Evolutionary conservation across 2,329 filamentous ascomycete genomes (phyloP).

Genomic region (Metarhizium humberi): DNA sequence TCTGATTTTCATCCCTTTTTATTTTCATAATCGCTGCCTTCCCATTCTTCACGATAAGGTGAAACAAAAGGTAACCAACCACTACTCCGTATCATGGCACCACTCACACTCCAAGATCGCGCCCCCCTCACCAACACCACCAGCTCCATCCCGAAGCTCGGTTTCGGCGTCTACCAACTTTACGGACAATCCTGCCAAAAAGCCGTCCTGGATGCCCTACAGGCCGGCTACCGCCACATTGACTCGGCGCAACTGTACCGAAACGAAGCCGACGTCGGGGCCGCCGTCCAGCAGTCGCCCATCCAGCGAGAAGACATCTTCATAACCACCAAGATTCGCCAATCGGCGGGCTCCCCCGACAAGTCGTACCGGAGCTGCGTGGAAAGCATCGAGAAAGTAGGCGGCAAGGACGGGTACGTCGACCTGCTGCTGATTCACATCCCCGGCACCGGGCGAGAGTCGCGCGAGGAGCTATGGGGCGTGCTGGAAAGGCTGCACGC

Average conservation of each 20-base stretch:
- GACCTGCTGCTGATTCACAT: slow-evolving; percentile 65
- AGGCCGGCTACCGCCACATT: slow-evolving; percentile 52
- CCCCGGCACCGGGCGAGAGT: slow-evolving; percentile 42
- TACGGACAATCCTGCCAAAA: slow-evolving; percentile 41
- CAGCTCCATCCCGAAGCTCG: slow-evolving; percentile 50
- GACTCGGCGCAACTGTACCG: slow-evolving; percentile 55
- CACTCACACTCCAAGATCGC: slow-evolving; percentile 8
- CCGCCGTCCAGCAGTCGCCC: slow-evolving; percentile 48
- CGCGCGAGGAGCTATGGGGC: slow-evolving; percentile 54
- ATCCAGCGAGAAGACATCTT: slow-evolving; percentile 52
- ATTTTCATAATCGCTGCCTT: neutral
- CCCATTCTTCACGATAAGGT: neutral
- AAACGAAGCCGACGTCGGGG: slow-evolving; percentile 59
- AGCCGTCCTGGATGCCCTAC: slow-evolving; percentile 49
- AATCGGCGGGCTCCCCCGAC: slow-evolving; percentile 32
- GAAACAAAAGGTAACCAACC: no score
- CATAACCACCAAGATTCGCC: slow-evolving; percentile 61
- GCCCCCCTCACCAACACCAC: slow-evolving; percentile 13
- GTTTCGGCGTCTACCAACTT: slow-evolving; percentile 63
- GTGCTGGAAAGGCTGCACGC: slow-evolving; percentile 53
- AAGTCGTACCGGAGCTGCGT: slow-evolving; percentile 48
- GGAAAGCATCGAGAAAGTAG: slow-evolving; percentile 55
- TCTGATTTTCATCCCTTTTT: no score
- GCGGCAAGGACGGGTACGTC: slow-evolving; percentile 49
- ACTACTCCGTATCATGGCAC: neutral